phyloP scores from a whole-genome alignment of 2,329 filamentous ascomycete genomes.

The Clonostachys rhizophaga region DNA sequence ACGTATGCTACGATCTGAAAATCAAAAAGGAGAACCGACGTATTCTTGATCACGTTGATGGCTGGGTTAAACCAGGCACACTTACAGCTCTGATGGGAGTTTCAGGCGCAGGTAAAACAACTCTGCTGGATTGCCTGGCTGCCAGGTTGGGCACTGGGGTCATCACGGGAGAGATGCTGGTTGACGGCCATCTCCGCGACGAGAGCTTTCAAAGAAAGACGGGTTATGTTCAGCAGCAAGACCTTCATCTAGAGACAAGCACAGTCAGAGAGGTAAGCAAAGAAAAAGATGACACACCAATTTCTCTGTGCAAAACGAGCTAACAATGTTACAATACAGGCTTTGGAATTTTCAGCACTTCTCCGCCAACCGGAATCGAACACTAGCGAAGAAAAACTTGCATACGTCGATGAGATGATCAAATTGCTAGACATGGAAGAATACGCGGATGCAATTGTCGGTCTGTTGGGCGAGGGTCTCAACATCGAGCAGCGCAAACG shows the following conservation, averaged over 20 bases:
- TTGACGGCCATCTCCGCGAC: slow-evolving; percentile 6
- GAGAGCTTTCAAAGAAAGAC: slow-evolving; percentile 7
- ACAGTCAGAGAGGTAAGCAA: slow-evolving; percentile 3
- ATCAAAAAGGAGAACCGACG: slow-evolving; percentile 69
- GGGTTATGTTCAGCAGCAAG: slow-evolving; percentile 8
- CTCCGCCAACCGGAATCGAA: slow-evolving; percentile 77
- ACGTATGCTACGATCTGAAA: slow-evolving; percentile 68
- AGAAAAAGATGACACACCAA: slow-evolving; percentile 75
- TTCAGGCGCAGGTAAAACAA: slow-evolving; percentile 7
- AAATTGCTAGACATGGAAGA: slow-evolving; percentile 85
- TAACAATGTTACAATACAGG: slow-evolving; percentile 46
- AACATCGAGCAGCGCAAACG: slow-evolving; percentile 70
- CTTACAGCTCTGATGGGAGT: slow-evolving; percentile 78
- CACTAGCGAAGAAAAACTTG: slow-evolving; percentile 72
- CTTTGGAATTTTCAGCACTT: slow-evolving; percentile 78
- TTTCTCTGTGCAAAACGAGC: slow-evolving; percentile 47
- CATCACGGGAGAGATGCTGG: slow-evolving; percentile 7
- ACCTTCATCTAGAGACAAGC: slow-evolving; percentile 6
- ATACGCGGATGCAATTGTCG: slow-evolving; percentile 89
- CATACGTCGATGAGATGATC: slow-evolving; percentile 87
- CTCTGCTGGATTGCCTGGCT: slow-evolving; percentile 6
- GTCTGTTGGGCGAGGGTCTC: slow-evolving; percentile 82
- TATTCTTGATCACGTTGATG: slow-evolving; percentile 77
- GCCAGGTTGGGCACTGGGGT: slow-evolving; percentile 6
- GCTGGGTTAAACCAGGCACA: slow-evolving; percentile 86